Evolutionary conservation across 495 filamentous ascomycete genomes (phyloP).

Genomic region (Aspergillus conjunctus): DNA sequence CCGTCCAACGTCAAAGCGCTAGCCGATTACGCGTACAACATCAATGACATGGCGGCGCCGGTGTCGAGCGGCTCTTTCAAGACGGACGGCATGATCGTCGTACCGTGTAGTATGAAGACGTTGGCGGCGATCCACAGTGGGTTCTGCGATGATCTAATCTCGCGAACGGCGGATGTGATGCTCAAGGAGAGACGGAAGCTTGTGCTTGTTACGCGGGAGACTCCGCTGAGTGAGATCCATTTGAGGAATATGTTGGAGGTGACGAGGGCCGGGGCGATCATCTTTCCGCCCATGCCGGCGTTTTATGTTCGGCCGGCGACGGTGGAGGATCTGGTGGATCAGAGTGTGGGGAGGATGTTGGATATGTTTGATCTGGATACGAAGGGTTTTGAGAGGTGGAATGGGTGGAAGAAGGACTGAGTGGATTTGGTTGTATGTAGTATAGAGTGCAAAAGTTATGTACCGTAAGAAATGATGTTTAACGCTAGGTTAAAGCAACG

Average conservation of each 20-base stretch:
- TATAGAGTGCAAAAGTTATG: too few relatives aligned
- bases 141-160: constrained; percentile 49
- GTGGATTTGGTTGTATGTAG: background rate
- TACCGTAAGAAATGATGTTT: too few relatives aligned
- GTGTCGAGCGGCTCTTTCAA: constrained; percentile 41
- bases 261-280: constrained; percentile 38
- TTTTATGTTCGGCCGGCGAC: constrained; percentile 40
- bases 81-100: constrained; percentile 44
- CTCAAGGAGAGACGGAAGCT: constrained; percentile 47
- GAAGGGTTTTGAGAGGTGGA: constrained; percentile 44
- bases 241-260: constrained; percentile 48
- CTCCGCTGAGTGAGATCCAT: constrained; percentile 50
- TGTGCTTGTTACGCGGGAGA: constrained; percentile 47
- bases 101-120: constrained; percentile 48
- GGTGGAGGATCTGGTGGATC: constrained; percentile 44
- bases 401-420: constrained; percentile 38
- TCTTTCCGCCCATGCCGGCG: constrained; percentile 49
- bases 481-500: too few relatives aligned
- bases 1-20: constrained; percentile 37
- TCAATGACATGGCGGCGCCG: constrained; percentile 42
- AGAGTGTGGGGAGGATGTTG: constrained; percentile 48
- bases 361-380: constrained; percentile 50
- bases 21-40: constrained; percentile 40
- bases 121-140: constrained; percentile 35
- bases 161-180: constrained; percentile 48